Conservation (phyloP, 2,329 filamentous ascomycete genomes). For the Dactylellina drechsleri region DNA sequence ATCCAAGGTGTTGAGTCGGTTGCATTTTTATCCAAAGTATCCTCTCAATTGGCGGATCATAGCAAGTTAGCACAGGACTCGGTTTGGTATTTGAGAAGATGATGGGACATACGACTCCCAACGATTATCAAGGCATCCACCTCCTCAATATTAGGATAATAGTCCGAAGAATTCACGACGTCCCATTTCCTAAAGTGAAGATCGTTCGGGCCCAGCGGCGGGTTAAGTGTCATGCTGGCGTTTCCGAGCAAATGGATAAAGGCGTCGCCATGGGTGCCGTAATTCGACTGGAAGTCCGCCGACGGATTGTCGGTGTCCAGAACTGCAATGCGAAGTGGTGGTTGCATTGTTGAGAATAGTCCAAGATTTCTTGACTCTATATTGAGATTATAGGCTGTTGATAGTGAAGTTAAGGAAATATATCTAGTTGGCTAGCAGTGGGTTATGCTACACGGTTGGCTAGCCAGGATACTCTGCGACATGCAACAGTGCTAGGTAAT, state of each 20-base stretch:
- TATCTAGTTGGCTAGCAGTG: background rate
- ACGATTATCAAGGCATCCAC: constrained; percentile 86
- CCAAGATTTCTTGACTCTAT: too few relatives aligned
- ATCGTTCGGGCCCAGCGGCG: constrained; percentile 62
- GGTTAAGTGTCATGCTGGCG: constrained; percentile 66
- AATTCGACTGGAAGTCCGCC: constrained; percentile 71
- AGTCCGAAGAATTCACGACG: constrained; percentile 70
- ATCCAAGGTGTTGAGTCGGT: constrained; percentile 83
- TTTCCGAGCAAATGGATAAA: constrained; percentile 71
- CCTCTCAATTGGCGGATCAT: constrained; percentile 21
- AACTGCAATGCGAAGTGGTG: constrained; percentile 80
- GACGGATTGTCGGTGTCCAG: constrained; percentile 87
- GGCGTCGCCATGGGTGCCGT: constrained; percentile 77
- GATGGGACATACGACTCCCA: constrained; percentile 70
- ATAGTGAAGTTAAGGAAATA: too few relatives aligned
- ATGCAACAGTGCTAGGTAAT: too few relatives aligned
- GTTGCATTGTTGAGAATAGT: constrained; percentile 27
- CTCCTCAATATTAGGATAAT: constrained; percentile 77
- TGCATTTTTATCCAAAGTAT: constrained; percentile 65
- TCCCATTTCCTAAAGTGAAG: constrained; percentile 72
- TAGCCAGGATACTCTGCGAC: background rate
- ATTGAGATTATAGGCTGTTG: too few relatives aligned
- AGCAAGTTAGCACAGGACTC: constrained; percentile 4
- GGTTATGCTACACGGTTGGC: background rate
- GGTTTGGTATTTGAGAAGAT: constrained; percentile 4